These are phyloP conservation scores for Kodamaea fungicola DNA, from an alignment of 1,139 yeast genomes.

Conservation along the genomic window DNA sequence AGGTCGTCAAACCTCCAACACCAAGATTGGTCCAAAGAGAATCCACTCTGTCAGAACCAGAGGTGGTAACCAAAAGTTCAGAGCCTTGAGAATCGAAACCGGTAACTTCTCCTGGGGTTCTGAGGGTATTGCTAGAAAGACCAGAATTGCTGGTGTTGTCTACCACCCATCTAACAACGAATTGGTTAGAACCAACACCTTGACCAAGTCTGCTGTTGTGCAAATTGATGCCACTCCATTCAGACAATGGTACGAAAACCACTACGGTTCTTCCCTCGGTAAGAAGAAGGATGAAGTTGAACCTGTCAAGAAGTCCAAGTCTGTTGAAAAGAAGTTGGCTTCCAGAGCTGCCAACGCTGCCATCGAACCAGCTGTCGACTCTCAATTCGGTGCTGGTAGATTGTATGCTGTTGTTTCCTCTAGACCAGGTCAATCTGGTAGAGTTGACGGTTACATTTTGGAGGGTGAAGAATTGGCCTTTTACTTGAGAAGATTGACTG, in stretches of 20 bases:
- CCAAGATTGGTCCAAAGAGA: conserved; percentile 99
- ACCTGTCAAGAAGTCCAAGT: conserved; percentile 67
- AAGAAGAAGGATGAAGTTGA: conserved; percentile 59
- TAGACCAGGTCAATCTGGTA: conserved; percentile 99
- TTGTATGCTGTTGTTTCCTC: conserved; percentile 98
- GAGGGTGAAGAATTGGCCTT: conserved; percentile 99
- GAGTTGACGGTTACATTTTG: conserved; percentile 99
- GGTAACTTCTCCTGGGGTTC: conserved; percentile 99
- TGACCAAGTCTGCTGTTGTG: conserved; percentile 97
- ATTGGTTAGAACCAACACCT: conserved; percentile 98
- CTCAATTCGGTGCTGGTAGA: conserved; percentile 98
- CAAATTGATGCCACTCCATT: conserved; percentile 99
- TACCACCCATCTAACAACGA: conserved; percentile 99
- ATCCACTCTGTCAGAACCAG: conserved; percentile 99
- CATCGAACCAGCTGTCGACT: conserved; percentile 86
- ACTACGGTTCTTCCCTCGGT: conserved; percentile 94
- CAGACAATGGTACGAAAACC: conserved; percentile 99
- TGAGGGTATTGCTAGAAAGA: conserved; percentile 97
- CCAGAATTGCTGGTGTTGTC: conserved; percentile 96
- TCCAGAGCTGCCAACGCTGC: conserved; percentile 81
- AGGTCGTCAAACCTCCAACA: conserved; percentile 99
- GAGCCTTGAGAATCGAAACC: conserved; percentile 98
- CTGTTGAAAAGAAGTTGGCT: conserved; percentile 88
- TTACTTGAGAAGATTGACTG: conserved; percentile 99
- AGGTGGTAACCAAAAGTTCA: conserved; percentile 99